Conservation (phyloP, 2,329 filamentous ascomycete species). For the Emericellopsis atlantica region DNA sequence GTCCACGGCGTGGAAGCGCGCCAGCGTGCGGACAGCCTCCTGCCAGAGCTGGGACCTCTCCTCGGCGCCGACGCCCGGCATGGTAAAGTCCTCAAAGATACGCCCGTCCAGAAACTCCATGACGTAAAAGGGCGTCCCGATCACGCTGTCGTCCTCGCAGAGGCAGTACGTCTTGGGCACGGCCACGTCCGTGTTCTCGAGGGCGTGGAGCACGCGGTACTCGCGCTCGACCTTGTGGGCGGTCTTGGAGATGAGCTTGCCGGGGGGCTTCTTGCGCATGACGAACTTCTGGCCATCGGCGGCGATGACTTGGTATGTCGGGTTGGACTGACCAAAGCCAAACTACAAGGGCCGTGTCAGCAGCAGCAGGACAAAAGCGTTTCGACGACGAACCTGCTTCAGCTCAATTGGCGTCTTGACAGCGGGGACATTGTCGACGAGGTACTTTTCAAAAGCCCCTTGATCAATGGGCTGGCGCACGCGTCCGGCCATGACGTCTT, state of each 20-base stretch:
- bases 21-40: constrained; percentile 71
- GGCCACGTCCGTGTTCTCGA: constrained; percentile 67
- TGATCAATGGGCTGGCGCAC: constrained; percentile 88
- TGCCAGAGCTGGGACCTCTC: constrained; percentile 76
- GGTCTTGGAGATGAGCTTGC: constrained; percentile 80
- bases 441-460: constrained; percentile 64
- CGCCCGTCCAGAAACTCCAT: constrained; percentile 93
- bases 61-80: constrained; percentile 56
- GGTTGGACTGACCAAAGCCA: constrained; percentile 93
- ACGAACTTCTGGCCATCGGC: constrained; percentile 63
- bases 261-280: constrained; percentile 96
- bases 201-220: constrained; percentile 77
- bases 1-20: constrained; percentile 69
- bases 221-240: constrained; percentile 96
- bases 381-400: constrained; percentile 58
- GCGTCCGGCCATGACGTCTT: constrained; percentile 59
- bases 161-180: constrained; percentile 75
- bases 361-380: not conserved
- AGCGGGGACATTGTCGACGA: constrained; percentile 65
- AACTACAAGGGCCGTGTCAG: constrained; percentile 44
- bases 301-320: constrained; percentile 83
- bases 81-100: constrained; percentile 79
- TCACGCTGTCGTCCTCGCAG: constrained; percentile 67
- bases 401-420: constrained; percentile 75
- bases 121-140: constrained; percentile 92